Conservation (phyloP, 441 rosid genomes). For the Gossypium laxum region DNA sequence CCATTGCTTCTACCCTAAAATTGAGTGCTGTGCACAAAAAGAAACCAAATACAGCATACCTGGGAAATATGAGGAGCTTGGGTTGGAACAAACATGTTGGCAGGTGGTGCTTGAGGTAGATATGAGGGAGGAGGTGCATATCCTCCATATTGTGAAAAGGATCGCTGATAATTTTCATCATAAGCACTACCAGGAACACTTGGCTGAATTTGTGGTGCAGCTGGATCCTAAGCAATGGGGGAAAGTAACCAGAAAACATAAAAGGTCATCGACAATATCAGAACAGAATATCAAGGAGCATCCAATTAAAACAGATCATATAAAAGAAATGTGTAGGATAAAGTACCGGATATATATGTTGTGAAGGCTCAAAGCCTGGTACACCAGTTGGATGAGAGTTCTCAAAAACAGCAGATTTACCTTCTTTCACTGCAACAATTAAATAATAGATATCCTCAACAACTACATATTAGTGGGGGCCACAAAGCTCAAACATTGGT, state of each 20-base stretch:
- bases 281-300: slow-evolving; percentile 15
- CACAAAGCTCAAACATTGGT: not conserved
- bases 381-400: slow-evolving; percentile 35
- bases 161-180: slow-evolving; percentile 54
- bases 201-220: slow-evolving; percentile 34
- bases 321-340: slow-evolving; percentile 7
- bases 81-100: slow-evolving; percentile 52
- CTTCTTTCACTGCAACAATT: slow-evolving; percentile 49
- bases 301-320: slow-evolving; percentile 6
- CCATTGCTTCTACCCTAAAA: not conserved
- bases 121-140: slow-evolving; percentile 41
- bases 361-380: slow-evolving; percentile 27
- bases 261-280: slow-evolving; percentile 10
- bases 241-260: not conserved
- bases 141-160: slow-evolving; percentile 41
- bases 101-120: slow-evolving; percentile 36
- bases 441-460: slow-evolving; percentile 17
- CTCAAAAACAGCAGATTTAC: slow-evolving; percentile 27
- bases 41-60: slow-evolving; percentile 34
- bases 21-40: not conserved
- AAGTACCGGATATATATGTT: slow-evolving; percentile 54
- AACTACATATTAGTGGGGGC: not conserved
- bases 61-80: slow-evolving; percentile 38
- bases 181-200: slow-evolving; percentile 38
- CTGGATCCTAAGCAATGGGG: slow-evolving; percentile 34